These are phyloP conservation scores for Ocimum tenuiflorum DNA, from an alignment of 257 asterid genomes.

Conservation along the genomic window DNA sequence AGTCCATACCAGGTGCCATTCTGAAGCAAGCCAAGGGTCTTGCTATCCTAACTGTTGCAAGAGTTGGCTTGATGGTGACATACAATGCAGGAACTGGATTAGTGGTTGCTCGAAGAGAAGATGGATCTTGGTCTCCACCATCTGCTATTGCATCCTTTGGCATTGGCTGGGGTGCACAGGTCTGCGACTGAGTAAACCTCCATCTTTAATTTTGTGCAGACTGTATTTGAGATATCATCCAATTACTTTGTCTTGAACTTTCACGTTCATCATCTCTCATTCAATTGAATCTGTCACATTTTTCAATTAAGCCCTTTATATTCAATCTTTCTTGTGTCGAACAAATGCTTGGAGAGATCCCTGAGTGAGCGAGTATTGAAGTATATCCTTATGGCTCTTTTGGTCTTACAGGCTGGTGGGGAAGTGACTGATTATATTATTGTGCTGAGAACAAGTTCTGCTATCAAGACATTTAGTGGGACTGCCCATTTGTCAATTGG, in stretches of 20 bases:
- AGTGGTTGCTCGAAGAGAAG: conserved; percentile 63
- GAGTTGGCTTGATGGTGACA: conserved; percentile 71
- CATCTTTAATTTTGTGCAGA: background rate
- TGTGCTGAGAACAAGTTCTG: conserved; percentile 55
- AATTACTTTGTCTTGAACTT: background rate
- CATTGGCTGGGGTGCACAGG: conserved; percentile 81
- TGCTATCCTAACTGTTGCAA: conserved; percentile 62
- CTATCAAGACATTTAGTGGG: conserved; percentile 52
- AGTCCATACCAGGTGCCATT: conserved; percentile 57
- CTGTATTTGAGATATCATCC: background rate
- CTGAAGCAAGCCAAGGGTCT: conserved; percentile 64
- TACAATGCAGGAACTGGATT: conserved; percentile 66
- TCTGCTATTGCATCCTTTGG: conserved; percentile 70
- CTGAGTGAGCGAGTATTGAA: background rate
- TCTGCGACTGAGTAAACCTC: conserved; percentile 9
- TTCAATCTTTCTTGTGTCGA: background rate
- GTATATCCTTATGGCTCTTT: background rate
- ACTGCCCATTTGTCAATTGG: conserved; percentile 59
- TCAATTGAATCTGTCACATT: background rate
- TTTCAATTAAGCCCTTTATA: background rate
- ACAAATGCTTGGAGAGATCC: background rate
- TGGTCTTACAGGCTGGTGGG: conserved; percentile 60
- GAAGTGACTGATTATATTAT: conserved; percentile 64
- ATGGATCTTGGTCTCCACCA: conserved; percentile 83
- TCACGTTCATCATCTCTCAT: background rate